Evolutionary conservation across 2,329 filamentous ascomycete genomes (phyloP).

Genomic region (Beauveria caledonica): DNA sequence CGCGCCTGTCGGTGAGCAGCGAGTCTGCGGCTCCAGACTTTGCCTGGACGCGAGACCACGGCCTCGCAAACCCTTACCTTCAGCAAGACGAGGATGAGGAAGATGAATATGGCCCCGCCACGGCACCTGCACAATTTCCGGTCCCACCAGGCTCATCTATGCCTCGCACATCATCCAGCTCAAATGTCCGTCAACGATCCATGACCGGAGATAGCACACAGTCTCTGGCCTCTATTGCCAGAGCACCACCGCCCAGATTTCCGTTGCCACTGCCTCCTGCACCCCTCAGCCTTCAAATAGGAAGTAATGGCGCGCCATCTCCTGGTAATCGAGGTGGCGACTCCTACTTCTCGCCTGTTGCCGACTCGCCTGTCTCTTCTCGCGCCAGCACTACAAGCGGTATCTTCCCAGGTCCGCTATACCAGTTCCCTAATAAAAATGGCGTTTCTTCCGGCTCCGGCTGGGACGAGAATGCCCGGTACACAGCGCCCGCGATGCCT

Average conservation of each 20-base stretch:
- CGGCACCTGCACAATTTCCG: constrained; percentile 28
- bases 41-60: constrained; percentile 65
- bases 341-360: constrained; percentile 88
- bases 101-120: constrained; percentile 38
- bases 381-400: constrained; percentile 68
- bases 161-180: constrained; percentile 51
- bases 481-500: constrained; percentile 81
- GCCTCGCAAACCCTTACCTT: constrained; percentile 75
- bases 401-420: constrained; percentile 52
- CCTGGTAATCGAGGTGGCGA: constrained; percentile 58
- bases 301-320: constrained; percentile 40
- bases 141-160: constrained; percentile 21
- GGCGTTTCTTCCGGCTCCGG: constrained; percentile 53
- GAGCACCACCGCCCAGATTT: constrained; percentile 62
- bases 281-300: constrained; percentile 62
- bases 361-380: constrained; percentile 69
- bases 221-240: constrained; percentile 47
- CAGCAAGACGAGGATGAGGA: constrained; percentile 56
- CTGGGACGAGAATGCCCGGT: constrained; percentile 71
- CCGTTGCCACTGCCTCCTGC: constrained; percentile 51
- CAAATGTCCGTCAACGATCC: constrained; percentile 67
- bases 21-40: constrained; percentile 63
- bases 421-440: constrained; percentile 63
- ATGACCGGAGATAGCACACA: constrained; percentile 62
- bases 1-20: constrained; percentile 38